Conservation (phyloP, 805 yeast genomes). For the Ogataea trehaloabstinens region DNA sequence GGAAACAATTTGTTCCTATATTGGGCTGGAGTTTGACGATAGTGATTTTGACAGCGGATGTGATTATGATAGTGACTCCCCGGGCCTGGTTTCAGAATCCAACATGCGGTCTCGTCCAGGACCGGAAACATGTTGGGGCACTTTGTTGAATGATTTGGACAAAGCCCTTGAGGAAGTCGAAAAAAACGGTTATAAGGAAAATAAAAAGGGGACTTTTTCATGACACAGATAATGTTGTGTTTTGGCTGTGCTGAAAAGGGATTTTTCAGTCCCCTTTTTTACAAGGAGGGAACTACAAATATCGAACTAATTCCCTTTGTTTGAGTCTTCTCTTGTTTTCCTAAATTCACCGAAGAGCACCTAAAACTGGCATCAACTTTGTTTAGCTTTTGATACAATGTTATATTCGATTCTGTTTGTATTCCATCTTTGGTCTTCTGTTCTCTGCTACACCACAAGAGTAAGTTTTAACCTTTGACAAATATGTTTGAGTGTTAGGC, state of each 20-base stretch:
- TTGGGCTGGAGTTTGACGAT: slow-evolving; percentile 35
- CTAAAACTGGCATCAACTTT: no score
- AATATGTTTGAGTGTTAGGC: no score
- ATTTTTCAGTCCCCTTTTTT: not conserved
- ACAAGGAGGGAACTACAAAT: not conserved
- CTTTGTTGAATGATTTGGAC: slow-evolving; percentile 20
- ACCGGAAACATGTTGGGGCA: slow-evolving; percentile 14
- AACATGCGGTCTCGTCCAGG: not conserved
- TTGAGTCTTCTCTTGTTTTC: no score
- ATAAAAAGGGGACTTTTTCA: not conserved
- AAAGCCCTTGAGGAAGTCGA: slow-evolving; percentile 20
- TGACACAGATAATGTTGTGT: not conserved
- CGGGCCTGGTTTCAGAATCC: slow-evolving; percentile 3
- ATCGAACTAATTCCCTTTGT: not conserved
- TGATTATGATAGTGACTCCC: slow-evolving; percentile 13
- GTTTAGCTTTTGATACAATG: no score
- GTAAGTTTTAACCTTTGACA: no score
- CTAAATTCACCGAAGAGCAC: no score
- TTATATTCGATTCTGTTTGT: not conserved
- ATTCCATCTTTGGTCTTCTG: slow-evolving; percentile 2
- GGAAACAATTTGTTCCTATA: slow-evolving; percentile 32
- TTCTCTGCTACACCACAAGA: slow-evolving; percentile 12
- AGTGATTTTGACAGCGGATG: slow-evolving; percentile 29
- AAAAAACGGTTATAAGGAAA: slow-evolving; percentile 7
- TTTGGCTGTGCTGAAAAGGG: not conserved